Percentiles rank a stretch among this genome's conserved stretches.
Conservation (phyloP, 2,329 filamentous ascomycete species). For the Calycina herbarum region DNA sequence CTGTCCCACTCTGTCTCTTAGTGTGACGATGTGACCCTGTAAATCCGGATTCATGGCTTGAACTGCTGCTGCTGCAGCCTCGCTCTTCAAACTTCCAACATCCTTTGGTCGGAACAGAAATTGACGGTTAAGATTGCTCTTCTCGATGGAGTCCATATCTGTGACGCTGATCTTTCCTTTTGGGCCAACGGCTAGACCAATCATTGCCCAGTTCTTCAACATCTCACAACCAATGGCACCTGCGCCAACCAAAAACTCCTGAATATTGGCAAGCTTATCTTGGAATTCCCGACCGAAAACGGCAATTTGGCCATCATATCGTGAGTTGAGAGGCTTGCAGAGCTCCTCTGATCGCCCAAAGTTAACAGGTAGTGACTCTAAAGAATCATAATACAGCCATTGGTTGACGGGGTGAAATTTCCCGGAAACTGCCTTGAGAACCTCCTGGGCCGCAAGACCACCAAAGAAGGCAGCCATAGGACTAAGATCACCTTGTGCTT, state of each 20-base stretch:
- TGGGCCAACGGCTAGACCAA: constrained; percentile 85
- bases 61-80: constrained; percentile 86
- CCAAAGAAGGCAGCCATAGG: constrained; percentile 96
- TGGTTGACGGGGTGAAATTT: constrained; percentile 97
- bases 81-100: constrained; percentile 95
- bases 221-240: constrained; percentile 98
- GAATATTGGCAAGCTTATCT: constrained; percentile 86
- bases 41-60: constrained; percentile 95
- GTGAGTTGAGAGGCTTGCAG: constrained; percentile 80
- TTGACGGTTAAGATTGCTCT: constrained; percentile 96
- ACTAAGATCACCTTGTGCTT: constrained; percentile 85
- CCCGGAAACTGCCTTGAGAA: constrained; percentile 93
- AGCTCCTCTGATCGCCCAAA: constrained; percentile 77
- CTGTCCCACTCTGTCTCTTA: constrained; percentile 85
- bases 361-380: constrained; percentile 87
- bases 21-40: constrained; percentile 76
- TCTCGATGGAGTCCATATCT: constrained; percentile 98
- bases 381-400: constrained; percentile 95
- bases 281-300: constrained; percentile 94
- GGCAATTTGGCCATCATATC: constrained; percentile 96
- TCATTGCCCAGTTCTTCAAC: constrained; percentile 99
- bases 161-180: constrained; percentile 89
- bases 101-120: constrained; percentile 94
- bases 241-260: constrained; percentile 91
- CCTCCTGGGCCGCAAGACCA: constrained; percentile 89